These are phyloP conservation scores for Fusarium decemcellulare DNA, from an alignment of 2,329 filamentous ascomycete genomes.

Conservation along the genomic window DNA sequence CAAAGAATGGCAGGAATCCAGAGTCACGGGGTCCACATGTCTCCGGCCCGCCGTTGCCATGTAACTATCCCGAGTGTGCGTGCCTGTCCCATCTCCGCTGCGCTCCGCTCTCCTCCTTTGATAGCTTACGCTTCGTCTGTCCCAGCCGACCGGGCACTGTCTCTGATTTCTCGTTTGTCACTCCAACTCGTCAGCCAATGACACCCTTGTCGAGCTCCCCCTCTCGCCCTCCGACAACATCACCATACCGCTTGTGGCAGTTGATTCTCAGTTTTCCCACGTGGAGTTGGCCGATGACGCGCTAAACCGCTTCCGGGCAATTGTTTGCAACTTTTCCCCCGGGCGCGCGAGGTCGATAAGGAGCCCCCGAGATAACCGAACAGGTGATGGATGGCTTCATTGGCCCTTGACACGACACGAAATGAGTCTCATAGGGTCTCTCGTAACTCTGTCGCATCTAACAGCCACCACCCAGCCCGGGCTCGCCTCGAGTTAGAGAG, in stretches of 20 bases:
- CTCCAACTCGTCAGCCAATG: constrained; percentile 9
- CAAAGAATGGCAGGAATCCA: constrained; percentile 14
- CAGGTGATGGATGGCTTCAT: constrained; percentile 8
- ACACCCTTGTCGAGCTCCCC: not conserved
- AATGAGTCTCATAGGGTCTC: not conserved
- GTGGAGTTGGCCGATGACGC: not conserved
- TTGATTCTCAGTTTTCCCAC: constrained; percentile 38
- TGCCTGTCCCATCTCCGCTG: not conserved
- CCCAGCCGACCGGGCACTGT: not conserved
- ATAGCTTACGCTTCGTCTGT: not conserved
- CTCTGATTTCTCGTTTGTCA: not conserved
- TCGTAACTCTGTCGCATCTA: not conserved
- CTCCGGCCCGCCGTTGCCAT: constrained; percentile 7
- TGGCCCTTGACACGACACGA: constrained; percentile 4
- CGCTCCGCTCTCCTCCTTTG: not conserved
- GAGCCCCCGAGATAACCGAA: constrained; percentile 40
- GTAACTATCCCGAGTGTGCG: no score
- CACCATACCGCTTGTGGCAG: constrained; percentile 31
- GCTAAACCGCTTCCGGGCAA: constrained; percentile 39
- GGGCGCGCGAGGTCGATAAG: constrained; percentile 27
- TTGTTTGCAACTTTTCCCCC: constrained; percentile 33
- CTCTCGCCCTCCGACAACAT: constrained; percentile 1
- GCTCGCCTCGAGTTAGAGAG: not conserved
- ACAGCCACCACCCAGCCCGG: constrained; percentile 27
- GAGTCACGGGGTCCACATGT: constrained; percentile 21